Evolutionary conservation across 352 stramenopile species (phyloP).

Genomic region (Achlya hypogyna): DNA sequence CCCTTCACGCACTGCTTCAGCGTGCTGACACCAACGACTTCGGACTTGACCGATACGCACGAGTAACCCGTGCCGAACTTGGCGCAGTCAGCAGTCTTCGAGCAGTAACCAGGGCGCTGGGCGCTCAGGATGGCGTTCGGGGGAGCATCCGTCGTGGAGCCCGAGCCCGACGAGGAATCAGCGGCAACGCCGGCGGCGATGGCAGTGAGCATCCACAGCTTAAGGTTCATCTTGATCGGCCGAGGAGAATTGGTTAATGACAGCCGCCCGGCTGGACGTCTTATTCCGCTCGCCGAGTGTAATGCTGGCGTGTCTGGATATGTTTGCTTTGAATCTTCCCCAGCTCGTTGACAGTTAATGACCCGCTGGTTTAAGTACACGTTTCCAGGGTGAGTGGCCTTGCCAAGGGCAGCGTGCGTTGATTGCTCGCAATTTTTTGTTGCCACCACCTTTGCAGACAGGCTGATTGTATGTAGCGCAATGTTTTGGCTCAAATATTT

Average conservation of each 20-base stretch:
- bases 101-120: constrained; percentile 29
- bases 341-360: not conserved
- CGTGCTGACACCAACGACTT: constrained; percentile 37
- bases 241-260: constrained; percentile 5
- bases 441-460: too few species aligned
- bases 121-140: not conserved
- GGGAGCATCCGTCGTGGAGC: not conserved
- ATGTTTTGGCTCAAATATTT: too few species aligned
- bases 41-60: constrained; percentile 64
- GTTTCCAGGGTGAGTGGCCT: too few species aligned
- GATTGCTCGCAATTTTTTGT: too few species aligned
- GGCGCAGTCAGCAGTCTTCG: constrained; percentile 46
- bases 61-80: constrained; percentile 33
- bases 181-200: not conserved
- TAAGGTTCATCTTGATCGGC: not conserved
- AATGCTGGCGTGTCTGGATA: not conserved
- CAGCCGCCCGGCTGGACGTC: not conserved
- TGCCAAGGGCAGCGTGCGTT: too few species aligned
- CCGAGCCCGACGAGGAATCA: not conserved
- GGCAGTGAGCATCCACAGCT: not conserved
- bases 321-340: not conserved
- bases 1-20: constrained; percentile 65
- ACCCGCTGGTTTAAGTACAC: too few species aligned
- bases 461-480: too few species aligned
- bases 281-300: not conserved